phyloP scores from a whole-genome alignment of 495 filamentous ascomycete species.

The Paragyromitra xinjiangensis region DNA sequence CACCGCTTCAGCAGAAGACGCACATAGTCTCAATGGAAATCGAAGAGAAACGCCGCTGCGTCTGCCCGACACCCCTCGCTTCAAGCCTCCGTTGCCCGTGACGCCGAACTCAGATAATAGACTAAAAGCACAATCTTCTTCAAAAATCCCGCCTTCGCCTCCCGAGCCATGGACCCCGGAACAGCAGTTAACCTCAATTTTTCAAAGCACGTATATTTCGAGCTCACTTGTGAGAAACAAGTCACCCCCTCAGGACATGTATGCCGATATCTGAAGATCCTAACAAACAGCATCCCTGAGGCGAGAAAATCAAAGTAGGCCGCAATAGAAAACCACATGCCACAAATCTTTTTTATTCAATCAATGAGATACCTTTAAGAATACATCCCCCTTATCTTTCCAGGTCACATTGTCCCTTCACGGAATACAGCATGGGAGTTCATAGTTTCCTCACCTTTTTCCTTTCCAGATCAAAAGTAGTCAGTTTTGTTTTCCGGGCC shows the following conservation, averaged over 20 bases:
- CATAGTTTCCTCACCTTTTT: too few species aligned
- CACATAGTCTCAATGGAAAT: neutral
- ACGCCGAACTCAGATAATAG: constrained; percentile 34
- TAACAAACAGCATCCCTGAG: neutral
- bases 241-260: neutral
- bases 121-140: neutral
- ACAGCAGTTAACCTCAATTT: constrained; percentile 43
- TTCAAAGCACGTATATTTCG: constrained; percentile 35
- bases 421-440: too few species aligned
- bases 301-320: neutral
- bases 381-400: too few species aligned
- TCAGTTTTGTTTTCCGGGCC: too few species aligned
- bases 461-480: too few species aligned
- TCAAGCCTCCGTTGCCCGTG: neutral
- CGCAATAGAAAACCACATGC: neutral
- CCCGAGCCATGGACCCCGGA: constrained; percentile 44
- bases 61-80: neutral
- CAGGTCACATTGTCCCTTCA: too few species aligned
- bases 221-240: constrained; percentile 18
- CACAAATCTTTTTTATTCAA: neutral
- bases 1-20: neutral
- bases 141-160: neutral
- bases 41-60: neutral
- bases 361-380: neutral
- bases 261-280: neutral